Evolutionary conservation across 2,329 filamentous ascomycete species (phyloP), one percentile per base, ranked within the genome.

Genomic region (Sclerotinia glacialis): DNA sequence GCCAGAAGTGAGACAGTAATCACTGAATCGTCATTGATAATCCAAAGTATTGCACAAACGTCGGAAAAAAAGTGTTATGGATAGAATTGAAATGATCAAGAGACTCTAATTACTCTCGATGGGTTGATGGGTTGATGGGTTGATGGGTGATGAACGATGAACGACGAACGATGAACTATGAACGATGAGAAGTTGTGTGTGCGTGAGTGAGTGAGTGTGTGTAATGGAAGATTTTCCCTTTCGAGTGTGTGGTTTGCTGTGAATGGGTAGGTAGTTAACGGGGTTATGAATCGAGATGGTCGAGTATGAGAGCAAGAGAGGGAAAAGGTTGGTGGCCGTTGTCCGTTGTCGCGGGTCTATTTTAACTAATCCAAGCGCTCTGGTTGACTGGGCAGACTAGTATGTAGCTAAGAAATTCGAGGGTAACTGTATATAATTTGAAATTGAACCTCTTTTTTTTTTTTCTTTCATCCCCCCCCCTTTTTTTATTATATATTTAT

Each of bases 1-100:
- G 56, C 42, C 56, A 60, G 42, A 34, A 23, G 56, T 60, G 40
- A 60, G 56, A 47, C 42, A 37, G 28, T 37, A 60, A 60, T 60
- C 28, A 60, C 44, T 60, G 44, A 60, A 60, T 60, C 42, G 42
- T 60, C 56, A 60, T 60, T 60, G 56, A 60, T 60, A 26, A 60
- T 37, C 28, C 44, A 21, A 49, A 31, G 18, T 46, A 34, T 46
- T 34, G 26, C 23, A 47, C 21, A 44, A 47, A n/a, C 26, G 40
- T 47, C 42, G 40, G 26, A 9, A 21, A 31, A 31, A 31, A 37
- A n/a, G 40, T 31, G 18, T 12, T 46, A 46, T 16, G 12, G 46
- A 23, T 59, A 59, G 55, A 16, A 59, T 46, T 8, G 26, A 46
- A 34, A 59, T 9, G 40, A 59, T 7, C 55, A 46, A 46, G 42